Evolutionary conservation across 1,284 basidiomycete species (phyloP).

Genomic region (Cutaneotrichosporon sp.): DNA sequence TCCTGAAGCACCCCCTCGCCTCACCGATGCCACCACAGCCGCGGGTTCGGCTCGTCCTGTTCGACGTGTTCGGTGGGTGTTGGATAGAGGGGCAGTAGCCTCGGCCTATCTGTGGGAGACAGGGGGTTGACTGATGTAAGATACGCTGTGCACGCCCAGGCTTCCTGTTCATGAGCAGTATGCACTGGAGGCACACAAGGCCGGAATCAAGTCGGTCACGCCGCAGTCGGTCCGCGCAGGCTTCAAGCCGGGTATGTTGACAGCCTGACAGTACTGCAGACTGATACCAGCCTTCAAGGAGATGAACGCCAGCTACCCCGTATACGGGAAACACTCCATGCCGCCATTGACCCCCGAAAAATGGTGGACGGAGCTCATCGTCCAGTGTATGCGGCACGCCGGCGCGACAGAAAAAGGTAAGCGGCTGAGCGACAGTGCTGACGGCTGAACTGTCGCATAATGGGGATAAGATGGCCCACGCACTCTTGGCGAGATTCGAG

Average conservation of each 20-base stretch:
- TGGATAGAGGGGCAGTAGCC: not conserved
- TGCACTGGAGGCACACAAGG: conserved; percentile 41
- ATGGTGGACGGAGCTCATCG: conserved; percentile 47
- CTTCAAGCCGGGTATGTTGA: conserved; percentile 41
- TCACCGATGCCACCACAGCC: conserved; percentile 1
- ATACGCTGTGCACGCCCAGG: conserved; percentile 47
- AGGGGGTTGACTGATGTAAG: conserved; percentile 16
- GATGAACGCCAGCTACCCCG: conserved; percentile 28
- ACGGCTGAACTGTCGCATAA: conserved; percentile 21
- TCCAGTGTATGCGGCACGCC: conserved; percentile 35
- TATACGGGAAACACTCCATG: conserved; percentile 40
- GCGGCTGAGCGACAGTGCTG: too few species aligned
- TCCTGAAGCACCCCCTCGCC: not conserved
- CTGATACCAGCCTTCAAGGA: conserved; percentile 38
- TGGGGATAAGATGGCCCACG: conserved; percentile 22
- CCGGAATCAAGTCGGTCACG: conserved; percentile 34
- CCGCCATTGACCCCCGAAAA: conserved; percentile 38
- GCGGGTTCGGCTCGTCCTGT: conserved; percentile 45
- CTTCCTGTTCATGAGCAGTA: conserved; percentile 48
- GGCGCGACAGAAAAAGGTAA: conserved; percentile 25
- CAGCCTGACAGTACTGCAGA: too few species aligned
- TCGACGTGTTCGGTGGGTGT: conserved; percentile 45
- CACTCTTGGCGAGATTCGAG: conserved; percentile 42
- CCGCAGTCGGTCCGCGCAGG: conserved; percentile 35
- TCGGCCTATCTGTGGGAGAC: not conserved